A percentile compares a stretch with the other conserved stretches of the same genome.
Evolutionary conservation across 2,329 filamentous ascomycete species (phyloP).

Genomic region (Beauveria varroae): DNA sequence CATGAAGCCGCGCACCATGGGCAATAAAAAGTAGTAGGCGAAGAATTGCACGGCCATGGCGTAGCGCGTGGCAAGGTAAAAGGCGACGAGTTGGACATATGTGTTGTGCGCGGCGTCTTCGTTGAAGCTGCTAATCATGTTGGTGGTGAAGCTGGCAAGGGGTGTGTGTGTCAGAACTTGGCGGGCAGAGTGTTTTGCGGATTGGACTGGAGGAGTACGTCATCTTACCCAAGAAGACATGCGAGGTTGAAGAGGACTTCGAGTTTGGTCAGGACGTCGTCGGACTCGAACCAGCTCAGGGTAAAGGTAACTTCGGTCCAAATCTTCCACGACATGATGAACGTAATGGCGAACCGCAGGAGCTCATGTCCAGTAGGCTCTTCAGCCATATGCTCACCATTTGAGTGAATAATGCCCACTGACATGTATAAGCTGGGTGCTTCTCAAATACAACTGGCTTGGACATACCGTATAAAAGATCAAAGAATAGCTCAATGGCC

Average conservation of each 20-base stretch:
- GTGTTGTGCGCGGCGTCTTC: conserved; percentile 36
- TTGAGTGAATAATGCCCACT: conserved; percentile 57
- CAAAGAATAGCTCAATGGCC: conserved; percentile 57
- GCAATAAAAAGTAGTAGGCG: conserved; percentile 38
- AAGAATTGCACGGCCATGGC: conserved; percentile 43
- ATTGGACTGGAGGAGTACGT: background rate
- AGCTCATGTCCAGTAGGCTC: conserved; percentile 46
- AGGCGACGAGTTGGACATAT: conserved; percentile 50
- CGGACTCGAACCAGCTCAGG: conserved; percentile 55
- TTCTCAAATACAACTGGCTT: background rate
- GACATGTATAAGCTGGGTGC: conserved; percentile 1
- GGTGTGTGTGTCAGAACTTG: too few relatives aligned
- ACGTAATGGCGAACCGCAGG: conserved; percentile 53
- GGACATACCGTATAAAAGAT: conserved; percentile 45
- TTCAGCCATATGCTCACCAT: conserved; percentile 53
- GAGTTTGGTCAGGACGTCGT: conserved; percentile 51
- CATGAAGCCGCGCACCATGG: conserved; percentile 52
- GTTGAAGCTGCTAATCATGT: conserved; percentile 50
- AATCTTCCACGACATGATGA: conserved; percentile 56
- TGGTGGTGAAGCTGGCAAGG: conserved; percentile 46
- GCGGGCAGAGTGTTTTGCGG: too few relatives aligned
- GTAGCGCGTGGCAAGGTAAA: conserved; percentile 52
- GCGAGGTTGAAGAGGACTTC: conserved; percentile 54
- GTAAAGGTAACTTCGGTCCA: conserved; percentile 52
- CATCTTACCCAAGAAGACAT: conserved; percentile 46